Evolutionary conservation across 176 grass and related monocot species (phyloP).

Genomic region (Zizania latifolia): DNA sequence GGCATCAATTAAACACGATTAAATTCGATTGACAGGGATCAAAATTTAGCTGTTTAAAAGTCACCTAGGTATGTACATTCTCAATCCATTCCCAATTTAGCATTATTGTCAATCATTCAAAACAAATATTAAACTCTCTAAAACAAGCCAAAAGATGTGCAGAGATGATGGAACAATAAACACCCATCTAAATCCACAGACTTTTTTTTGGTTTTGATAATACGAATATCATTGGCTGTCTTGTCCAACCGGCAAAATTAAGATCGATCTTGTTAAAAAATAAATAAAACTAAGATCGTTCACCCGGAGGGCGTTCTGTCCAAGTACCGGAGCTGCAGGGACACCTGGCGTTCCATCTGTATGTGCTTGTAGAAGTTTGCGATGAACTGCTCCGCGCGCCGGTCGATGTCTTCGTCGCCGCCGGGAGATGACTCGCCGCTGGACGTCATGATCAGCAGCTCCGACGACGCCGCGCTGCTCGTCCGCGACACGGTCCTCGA

Average conservation of each 20-base stretch:
- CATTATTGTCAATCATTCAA: background rate
- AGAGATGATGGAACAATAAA: slow-evolving; percentile 11
- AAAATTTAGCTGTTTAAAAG: background rate
- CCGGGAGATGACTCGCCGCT: background rate
- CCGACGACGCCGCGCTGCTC: slow-evolving; percentile 27
- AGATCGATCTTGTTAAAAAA: background rate
- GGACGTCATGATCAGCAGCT: slow-evolving; percentile 12
- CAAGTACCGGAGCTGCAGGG: slow-evolving; percentile 55
- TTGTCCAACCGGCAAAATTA: background rate
- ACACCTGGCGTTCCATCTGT: slow-evolving; percentile 76
- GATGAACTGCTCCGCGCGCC: slow-evolving; percentile 62
- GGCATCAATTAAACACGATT: too few relatives aligned
- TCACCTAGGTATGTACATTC: background rate
- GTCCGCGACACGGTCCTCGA: slow-evolving; percentile 26
- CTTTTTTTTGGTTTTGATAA: background rate
- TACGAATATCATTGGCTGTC: background rate
- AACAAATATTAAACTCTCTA: background rate
- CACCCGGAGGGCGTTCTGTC: slow-evolving; percentile 27
- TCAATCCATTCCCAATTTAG: background rate
- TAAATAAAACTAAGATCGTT: background rate
- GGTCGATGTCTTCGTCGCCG: slow-evolving; percentile 45
- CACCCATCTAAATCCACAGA: slow-evolving; percentile 12
- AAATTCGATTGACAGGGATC: too few relatives aligned
- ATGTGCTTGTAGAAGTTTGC: slow-evolving; percentile 54
- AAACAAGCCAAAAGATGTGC: background rate